Percentiles rank a stretch among this genome's conserved stretches.
phyloP scores from a whole-genome alignment of 257 asterid species.

The Perilla frutescens region DNA sequence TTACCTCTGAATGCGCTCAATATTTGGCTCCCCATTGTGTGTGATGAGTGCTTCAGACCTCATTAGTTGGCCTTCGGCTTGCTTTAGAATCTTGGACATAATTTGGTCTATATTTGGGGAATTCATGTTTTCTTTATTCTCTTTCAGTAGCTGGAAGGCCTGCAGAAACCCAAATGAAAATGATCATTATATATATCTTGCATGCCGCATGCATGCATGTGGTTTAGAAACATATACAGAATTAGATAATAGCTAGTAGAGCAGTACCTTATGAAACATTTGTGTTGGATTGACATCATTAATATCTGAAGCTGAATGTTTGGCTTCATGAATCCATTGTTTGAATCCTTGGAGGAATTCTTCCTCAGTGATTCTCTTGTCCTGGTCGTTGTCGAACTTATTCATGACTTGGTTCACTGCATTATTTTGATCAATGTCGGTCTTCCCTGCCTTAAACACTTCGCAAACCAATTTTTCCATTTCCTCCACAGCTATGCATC shows the following conservation, averaged over 20 bases:
- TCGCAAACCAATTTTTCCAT: slow-evolving; percentile 46
- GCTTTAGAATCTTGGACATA: slow-evolving; percentile 54
- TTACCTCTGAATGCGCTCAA: slow-evolving; percentile 47
- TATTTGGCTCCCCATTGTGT: slow-evolving; percentile 56
- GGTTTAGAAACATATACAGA: too few relatives aligned
- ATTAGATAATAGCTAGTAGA: too few relatives aligned
- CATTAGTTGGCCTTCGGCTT: slow-evolving; percentile 49
- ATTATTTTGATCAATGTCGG: slow-evolving; percentile 37
- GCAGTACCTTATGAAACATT: slow-evolving; percentile 46
- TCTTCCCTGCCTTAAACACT: slow-evolving; percentile 42
- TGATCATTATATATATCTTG: background rate
- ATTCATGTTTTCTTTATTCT: slow-evolving; percentile 40
- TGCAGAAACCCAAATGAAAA: slow-evolving; percentile 26
- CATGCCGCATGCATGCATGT: too few relatives aligned
- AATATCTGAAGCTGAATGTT: slow-evolving; percentile 6
- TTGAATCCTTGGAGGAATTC: slow-evolving; percentile 56
- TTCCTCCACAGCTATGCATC: slow-evolving; percentile 40
- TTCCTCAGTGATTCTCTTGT: slow-evolving; percentile 36
- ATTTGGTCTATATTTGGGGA: slow-evolving; percentile 43
- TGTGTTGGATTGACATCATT: slow-evolving; percentile 33
- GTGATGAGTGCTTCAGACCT: slow-evolving; percentile 49
- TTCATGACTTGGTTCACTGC: slow-evolving; percentile 49
- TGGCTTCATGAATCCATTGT: slow-evolving; percentile 51
- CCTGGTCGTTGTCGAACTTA: slow-evolving; percentile 43
- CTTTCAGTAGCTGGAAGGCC: slow-evolving; percentile 42